A percentile compares a stretch with the other conserved stretches of the same genome.
Evolutionary conservation across 2,329 filamentous ascomycete species (phyloP).

Genomic region (Calycina herbarum): DNA sequence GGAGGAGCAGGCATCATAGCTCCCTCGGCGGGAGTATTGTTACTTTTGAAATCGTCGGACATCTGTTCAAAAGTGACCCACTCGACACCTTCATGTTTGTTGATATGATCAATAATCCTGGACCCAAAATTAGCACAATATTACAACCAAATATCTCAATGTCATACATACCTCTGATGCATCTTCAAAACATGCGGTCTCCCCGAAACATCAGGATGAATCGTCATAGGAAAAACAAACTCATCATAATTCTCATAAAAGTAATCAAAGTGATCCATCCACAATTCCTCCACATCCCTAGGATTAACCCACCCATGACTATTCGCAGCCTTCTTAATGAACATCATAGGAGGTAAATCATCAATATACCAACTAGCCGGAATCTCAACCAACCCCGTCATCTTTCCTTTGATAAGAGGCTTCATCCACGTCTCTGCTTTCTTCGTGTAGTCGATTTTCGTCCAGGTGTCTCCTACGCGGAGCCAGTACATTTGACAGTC

Average conservation of each 20-base stretch:
- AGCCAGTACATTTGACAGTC: slow-evolving; percentile 66
- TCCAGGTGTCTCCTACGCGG: slow-evolving; percentile 64
- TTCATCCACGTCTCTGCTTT: slow-evolving; percentile 67
- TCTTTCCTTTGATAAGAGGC: slow-evolving; percentile 56
- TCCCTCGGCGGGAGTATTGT: slow-evolving; percentile 56
- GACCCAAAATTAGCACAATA: not conserved
- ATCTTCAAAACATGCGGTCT: slow-evolving; percentile 71
- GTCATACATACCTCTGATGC: slow-evolving; percentile 61
- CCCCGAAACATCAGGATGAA: slow-evolving; percentile 73
- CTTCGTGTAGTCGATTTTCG: slow-evolving; percentile 66
- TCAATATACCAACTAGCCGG: slow-evolving; percentile 62
- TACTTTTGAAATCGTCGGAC: slow-evolving; percentile 70
- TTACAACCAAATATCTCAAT: not conserved
- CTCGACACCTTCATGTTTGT: slow-evolving; percentile 58
- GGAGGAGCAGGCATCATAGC: slow-evolving; percentile 60
- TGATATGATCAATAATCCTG: slow-evolving; percentile 73
- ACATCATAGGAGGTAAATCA: slow-evolving; percentile 69
- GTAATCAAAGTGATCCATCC: slow-evolving; percentile 67
- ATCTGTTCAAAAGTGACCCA: slow-evolving; percentile 72
- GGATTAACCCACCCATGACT: slow-evolving; percentile 58
- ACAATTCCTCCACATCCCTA: slow-evolving; percentile 63
- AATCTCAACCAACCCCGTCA: slow-evolving; percentile 67
- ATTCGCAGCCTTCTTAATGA: slow-evolving; percentile 65
- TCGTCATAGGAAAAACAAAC: slow-evolving; percentile 76
- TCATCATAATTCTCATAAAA: slow-evolving; percentile 77